A percentile compares a stretch with the other conserved stretches of the same genome.
Conservation (phyloP, 345 rosid species). For the Erysimum cheiranthoides region DNA sequence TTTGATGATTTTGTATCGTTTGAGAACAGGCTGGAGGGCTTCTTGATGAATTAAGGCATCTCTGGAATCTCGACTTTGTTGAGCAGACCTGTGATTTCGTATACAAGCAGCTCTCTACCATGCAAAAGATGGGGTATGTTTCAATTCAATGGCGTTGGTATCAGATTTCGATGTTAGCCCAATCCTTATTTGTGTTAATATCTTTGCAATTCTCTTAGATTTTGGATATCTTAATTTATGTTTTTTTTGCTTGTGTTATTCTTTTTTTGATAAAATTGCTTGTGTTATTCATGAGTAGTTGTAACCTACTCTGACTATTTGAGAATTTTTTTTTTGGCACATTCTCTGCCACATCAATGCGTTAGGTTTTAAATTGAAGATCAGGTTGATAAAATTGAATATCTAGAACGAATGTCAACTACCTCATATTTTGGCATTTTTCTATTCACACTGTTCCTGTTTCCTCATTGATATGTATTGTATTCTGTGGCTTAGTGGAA, state of each 20-base stretch:
- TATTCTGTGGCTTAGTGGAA: slow-evolving; percentile 16
- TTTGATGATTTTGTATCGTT: background rate
- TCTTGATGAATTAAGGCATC: slow-evolving; percentile 63
- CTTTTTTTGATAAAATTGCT: no score
- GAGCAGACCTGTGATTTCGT: slow-evolving; percentile 71
- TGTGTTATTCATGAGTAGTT: slow-evolving; percentile 31
- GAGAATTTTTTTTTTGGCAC: slow-evolving; percentile 1
- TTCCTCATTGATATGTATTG: slow-evolving; percentile 19
- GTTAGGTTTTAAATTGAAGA: slow-evolving; percentile 33
- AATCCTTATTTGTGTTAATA: background rate
- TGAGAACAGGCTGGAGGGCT: slow-evolving; percentile 80
- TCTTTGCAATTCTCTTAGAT: background rate
- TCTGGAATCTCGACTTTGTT: slow-evolving; percentile 74
- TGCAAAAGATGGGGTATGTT: slow-evolving; percentile 74
- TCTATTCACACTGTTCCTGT: background rate
- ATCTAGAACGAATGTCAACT: background rate
- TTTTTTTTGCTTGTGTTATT: background rate
- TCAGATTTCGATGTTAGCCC: background rate
- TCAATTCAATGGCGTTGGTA: background rate
- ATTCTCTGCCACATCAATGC: slow-evolving; percentile 27
- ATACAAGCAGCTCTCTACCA: slow-evolving; percentile 63
- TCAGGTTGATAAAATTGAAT: background rate
- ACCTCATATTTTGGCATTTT: slow-evolving; percentile 33
- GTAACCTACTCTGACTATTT: slow-evolving; percentile 29
- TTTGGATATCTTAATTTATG: background rate